phyloP scores from a whole-genome alignment of 1,284 basidiomycete species.

The Pseudozyma thailandica region DNA sequence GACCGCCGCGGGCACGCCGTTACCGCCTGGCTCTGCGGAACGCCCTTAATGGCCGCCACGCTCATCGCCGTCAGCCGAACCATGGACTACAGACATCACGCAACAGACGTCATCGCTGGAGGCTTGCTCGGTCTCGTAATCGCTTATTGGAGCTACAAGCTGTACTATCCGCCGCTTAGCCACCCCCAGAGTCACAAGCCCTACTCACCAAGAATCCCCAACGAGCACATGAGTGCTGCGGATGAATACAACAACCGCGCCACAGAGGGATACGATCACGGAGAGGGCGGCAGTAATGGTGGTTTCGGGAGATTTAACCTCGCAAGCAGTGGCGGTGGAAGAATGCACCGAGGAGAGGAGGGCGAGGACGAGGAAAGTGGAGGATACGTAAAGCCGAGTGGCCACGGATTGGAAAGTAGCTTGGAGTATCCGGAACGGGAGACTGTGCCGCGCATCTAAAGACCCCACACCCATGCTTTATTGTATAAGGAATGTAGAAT shows the following conservation, averaged over 20 bases:
- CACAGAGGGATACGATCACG: background rate
- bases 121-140: slow-evolving; percentile 78
- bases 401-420: slow-evolving; percentile 6
- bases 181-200: slow-evolving; percentile 53
- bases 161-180: slow-evolving; percentile 53
- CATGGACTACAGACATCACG: slow-evolving; percentile 70
- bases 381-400: slow-evolving; percentile 6
- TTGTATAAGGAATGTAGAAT: background rate
- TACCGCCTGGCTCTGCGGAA: slow-evolving; percentile 84
- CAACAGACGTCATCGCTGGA: slow-evolving; percentile 79
- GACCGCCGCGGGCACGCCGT: slow-evolving; percentile 82
- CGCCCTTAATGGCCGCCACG: slow-evolving; percentile 81
- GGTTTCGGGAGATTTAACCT: slow-evolving; percentile 20
- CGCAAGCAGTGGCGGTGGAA: background rate
- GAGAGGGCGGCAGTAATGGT: background rate
- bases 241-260: slow-evolving; percentile 1
- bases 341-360: background rate
- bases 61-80: slow-evolving; percentile 79
- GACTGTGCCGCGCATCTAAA: slow-evolving; percentile 29
- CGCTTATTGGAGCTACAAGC: slow-evolving; percentile 71
- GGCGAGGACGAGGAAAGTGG: slow-evolving; percentile 7
- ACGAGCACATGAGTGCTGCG: slow-evolving; percentile 17
- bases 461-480: background rate
- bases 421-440: slow-evolving; percentile 39
- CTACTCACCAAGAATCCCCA: slow-evolving; percentile 46